Conservation (phyloP, 2,329 filamentous ascomycete species). For the Parasarocladium wereldwijsianum region DNA sequence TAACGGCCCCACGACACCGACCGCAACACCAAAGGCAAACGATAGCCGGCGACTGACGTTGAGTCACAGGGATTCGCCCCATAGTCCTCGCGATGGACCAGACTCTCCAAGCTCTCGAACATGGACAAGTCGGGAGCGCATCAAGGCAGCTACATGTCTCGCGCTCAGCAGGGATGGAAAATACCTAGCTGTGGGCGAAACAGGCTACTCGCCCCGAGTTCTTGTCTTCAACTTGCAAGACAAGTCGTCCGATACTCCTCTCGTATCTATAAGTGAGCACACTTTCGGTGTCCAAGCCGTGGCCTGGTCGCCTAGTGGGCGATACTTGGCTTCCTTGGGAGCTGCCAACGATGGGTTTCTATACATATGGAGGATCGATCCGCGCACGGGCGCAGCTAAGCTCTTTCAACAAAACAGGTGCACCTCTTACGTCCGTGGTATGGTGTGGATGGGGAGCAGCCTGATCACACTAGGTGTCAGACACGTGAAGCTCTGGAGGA, state of each 20-base stretch:
- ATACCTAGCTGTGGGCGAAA: slow-evolving; percentile 86
- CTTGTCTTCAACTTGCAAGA: slow-evolving; percentile 80
- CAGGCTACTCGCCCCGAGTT: slow-evolving; percentile 82
- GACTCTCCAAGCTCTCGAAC: slow-evolving; percentile 56
- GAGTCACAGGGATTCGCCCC: slow-evolving; percentile 31
- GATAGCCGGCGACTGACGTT: slow-evolving; percentile 42
- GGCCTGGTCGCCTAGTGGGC: slow-evolving; percentile 77
- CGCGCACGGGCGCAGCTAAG: slow-evolving; percentile 65
- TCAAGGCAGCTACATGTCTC: slow-evolving; percentile 87
- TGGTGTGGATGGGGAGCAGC: slow-evolving; percentile 78
- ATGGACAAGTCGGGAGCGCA: slow-evolving; percentile 79
- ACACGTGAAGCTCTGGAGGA: slow-evolving; percentile 86
- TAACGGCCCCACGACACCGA: slow-evolving; percentile 34
- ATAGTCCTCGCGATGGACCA: slow-evolving; percentile 32
- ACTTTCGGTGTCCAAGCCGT: slow-evolving; percentile 78
- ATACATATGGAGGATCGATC: slow-evolving; percentile 77
- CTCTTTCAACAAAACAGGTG: slow-evolving; percentile 82
- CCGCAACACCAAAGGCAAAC: slow-evolving; percentile 43
- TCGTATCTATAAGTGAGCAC: slow-evolving; percentile 80
- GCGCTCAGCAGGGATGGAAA: slow-evolving; percentile 76
- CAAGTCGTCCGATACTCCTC: slow-evolving; percentile 61
- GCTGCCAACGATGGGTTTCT: slow-evolving; percentile 86
- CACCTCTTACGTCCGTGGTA: slow-evolving; percentile 70
- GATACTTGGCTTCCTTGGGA: slow-evolving; percentile 77
- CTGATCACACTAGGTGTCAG: slow-evolving; percentile 80